These are phyloP conservation scores for Syzygium syzygioides DNA, from an alignment of 441 rosid genomes.

Conservation along the genomic window DNA sequence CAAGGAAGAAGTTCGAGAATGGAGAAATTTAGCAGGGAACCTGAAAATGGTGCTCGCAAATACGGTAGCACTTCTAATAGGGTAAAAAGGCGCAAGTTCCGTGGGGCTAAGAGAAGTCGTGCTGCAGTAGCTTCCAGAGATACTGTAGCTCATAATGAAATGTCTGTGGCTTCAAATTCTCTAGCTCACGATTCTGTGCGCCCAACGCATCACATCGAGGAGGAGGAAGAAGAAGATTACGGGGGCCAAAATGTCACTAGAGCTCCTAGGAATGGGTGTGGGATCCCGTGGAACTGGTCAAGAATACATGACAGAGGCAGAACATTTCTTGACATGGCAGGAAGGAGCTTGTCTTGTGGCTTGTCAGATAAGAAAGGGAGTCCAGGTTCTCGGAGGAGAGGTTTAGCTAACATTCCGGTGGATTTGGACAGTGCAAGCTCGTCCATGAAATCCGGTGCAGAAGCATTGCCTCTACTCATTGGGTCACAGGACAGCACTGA, in stretches of 20 bases:
- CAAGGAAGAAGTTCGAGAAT: constrained; percentile 26
- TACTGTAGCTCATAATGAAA: constrained; percentile 60
- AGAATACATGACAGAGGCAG: constrained; percentile 86
- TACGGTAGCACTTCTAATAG: constrained; percentile 38
- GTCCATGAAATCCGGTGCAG: constrained; percentile 45
- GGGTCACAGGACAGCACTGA: constrained; percentile 58
- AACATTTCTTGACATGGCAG: constrained; percentile 83
- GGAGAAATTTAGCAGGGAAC: constrained; percentile 31
- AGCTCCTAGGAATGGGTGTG: constrained; percentile 80
- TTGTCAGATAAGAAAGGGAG: constrained; percentile 64
- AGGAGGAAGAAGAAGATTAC: constrained; percentile 33
- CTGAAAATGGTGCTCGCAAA: constrained; percentile 28
- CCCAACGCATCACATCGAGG: constrained; percentile 37
- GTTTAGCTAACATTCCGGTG: constrained; percentile 54
- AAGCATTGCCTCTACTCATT: constrained; percentile 84
- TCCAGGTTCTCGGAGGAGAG: constrained; percentile 45
- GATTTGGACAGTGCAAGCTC: constrained; percentile 63
- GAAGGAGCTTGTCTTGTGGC: constrained; percentile 97
- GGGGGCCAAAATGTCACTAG: constrained; percentile 50
- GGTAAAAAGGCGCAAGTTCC: constrained; percentile 70
- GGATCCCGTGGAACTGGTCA: constrained; percentile 98
- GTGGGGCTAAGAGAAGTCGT: constrained; percentile 54
- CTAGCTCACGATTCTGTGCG: constrained; percentile 44
- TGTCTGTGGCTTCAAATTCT: constrained; percentile 93
- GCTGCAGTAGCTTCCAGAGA: constrained; percentile 35